Conservation (phyloP, 345 rosid genomes). For the Gossypium longicalyx region DNA sequence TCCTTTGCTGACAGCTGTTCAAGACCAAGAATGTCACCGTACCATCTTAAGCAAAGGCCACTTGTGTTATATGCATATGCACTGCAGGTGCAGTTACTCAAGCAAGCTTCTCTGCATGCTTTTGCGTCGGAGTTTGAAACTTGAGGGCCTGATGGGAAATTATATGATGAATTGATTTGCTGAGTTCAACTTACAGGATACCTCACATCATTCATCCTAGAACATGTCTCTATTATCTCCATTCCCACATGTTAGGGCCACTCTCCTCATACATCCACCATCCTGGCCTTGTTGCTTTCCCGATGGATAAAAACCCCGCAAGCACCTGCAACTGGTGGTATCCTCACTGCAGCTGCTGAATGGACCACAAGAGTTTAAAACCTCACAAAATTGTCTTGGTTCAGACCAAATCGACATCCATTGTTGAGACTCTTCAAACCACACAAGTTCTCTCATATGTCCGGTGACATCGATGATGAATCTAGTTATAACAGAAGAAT, state of each 20-base stretch:
- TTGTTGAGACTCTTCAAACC: not conserved
- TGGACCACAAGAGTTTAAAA: slow-evolving; percentile 3
- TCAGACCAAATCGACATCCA: slow-evolving; percentile 14
- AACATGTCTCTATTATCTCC: slow-evolving; percentile 18
- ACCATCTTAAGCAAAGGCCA: slow-evolving; percentile 12
- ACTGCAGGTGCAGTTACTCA: slow-evolving; percentile 15
- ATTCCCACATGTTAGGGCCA: slow-evolving; percentile 21
- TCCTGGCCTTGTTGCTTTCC: slow-evolving; percentile 27
- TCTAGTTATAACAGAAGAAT: not conserved
- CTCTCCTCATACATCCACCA: slow-evolving; percentile 34
- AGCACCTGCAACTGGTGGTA: slow-evolving; percentile 32
- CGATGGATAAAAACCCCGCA: slow-evolving; percentile 34
- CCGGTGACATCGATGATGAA: not conserved
- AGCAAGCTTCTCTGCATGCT: slow-evolving; percentile 13
- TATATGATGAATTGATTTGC: not conserved
- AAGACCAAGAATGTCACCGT: not conserved
- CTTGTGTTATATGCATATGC: slow-evolving; percentile 14
- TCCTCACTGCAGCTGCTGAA: slow-evolving; percentile 27
- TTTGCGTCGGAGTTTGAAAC: not conserved
- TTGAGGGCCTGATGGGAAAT: not conserved
- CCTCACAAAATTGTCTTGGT: not conserved
- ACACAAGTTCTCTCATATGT: not conserved
- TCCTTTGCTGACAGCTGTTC: not conserved
- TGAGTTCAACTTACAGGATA: slow-evolving; percentile 3
- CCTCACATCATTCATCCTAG: slow-evolving; percentile 9